Conservation (phyloP, 768 basidiomycete genomes). For the Boletus subparvulus region DNA sequence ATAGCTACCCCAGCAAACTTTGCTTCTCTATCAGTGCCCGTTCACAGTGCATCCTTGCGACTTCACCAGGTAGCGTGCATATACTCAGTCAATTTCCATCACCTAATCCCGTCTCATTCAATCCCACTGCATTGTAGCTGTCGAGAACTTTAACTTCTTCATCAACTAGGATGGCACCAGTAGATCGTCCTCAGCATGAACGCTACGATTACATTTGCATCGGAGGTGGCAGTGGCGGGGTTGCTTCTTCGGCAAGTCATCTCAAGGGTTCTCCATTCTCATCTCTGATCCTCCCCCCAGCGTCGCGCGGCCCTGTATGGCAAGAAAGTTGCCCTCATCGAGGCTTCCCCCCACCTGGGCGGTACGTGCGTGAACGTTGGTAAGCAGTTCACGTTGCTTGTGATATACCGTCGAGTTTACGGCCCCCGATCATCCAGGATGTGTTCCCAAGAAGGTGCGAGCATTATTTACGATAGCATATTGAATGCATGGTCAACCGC, state of each 20-base stretch:
- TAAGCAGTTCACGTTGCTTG: constrained; percentile 37
- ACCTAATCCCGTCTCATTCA: neutral
- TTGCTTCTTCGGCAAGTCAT: constrained; percentile 73
- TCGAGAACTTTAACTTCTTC: constrained; percentile 45
- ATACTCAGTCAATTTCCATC: constrained; percentile 1
- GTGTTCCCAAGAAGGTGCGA: constrained; percentile 92
- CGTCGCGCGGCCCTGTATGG: constrained; percentile 90
- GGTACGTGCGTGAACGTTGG: constrained; percentile 99
- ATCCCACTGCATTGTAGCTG: constrained; percentile 34
- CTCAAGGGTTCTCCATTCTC: neutral
- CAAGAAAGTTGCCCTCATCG: constrained; percentile 89
- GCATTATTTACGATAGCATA: neutral
- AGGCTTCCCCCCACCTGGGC: constrained; percentile 70
- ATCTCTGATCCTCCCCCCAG: constrained; percentile 38
- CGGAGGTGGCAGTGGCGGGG: constrained; percentile 93
- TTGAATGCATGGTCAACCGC: neutral
- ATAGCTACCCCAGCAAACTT: constrained; percentile 15
- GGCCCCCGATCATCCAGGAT: constrained; percentile 51
- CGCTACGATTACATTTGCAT: constrained; percentile 86
- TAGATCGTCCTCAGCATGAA: constrained; percentile 59
- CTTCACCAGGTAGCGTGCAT: constrained; percentile 27
- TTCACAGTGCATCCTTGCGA: constrained; percentile 14
- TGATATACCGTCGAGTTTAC: constrained; percentile 1
- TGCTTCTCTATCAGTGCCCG: constrained; percentile 1
- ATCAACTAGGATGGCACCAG: constrained; percentile 64